Conservation (phyloP, 129 eudicot species). For the Logfia minima region DNA sequence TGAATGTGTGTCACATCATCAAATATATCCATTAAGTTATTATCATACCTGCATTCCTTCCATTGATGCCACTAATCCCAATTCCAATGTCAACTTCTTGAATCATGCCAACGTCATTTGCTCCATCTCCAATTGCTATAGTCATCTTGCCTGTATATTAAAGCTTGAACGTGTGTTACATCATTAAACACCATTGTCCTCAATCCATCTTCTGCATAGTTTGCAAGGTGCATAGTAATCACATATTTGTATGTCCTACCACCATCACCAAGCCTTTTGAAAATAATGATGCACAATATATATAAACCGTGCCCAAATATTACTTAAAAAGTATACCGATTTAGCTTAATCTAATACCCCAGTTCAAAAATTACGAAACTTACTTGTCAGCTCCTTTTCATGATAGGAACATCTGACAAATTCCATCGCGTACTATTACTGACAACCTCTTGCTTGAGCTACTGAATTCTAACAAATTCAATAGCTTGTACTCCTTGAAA, state of each 20-base stretch:
- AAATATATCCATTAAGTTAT: too few species aligned
- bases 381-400: slow-evolving; percentile 60
- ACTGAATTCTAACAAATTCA: slow-evolving; percentile 53
- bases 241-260: slow-evolving; percentile 59
- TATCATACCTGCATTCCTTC: slow-evolving; percentile 64
- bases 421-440: slow-evolving; percentile 51
- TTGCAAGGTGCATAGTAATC: slow-evolving; percentile 55
- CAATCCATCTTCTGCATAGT: slow-evolving; percentile 56
- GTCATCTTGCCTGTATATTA: background rate
- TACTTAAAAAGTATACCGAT: background rate
- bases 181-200: slow-evolving; percentile 47
- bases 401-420: slow-evolving; percentile 42
- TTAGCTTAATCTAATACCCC: background rate
- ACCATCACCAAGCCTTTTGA: slow-evolving; percentile 48
- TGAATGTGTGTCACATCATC: too few species aligned
- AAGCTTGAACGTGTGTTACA: slow-evolving; percentile 7
- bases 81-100: slow-evolving; percentile 62
- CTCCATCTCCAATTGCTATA: slow-evolving; percentile 54
- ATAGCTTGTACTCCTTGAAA: slow-evolving; percentile 50
- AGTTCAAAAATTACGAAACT: slow-evolving; percentile 17
- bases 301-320: background rate
- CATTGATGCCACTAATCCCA: slow-evolving; percentile 54
- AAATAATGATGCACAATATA: slow-evolving; percentile 39
- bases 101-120: slow-evolving; percentile 59
- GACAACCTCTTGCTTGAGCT: slow-evolving; percentile 60